Evolutionary conservation across 2,329 filamentous ascomycete genomes (phyloP).

Genomic region (Basipetospora chlamydospora): DNA sequence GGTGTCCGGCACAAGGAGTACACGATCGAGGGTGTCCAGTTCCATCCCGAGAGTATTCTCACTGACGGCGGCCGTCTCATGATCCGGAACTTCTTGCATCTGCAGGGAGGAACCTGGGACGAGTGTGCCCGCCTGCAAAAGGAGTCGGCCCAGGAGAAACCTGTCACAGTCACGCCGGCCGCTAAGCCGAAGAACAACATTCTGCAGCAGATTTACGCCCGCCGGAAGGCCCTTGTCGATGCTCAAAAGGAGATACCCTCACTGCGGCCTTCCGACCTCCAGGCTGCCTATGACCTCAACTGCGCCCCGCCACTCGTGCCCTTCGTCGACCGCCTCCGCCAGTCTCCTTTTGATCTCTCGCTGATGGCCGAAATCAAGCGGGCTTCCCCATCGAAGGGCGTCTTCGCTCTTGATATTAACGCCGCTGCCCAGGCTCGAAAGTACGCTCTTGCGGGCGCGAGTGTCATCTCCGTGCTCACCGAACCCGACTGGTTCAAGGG

Average conservation of each 20-base stretch:
- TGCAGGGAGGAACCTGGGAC: conserved; percentile 84
- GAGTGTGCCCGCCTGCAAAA: conserved; percentile 52
- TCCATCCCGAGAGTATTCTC: conserved; percentile 93
- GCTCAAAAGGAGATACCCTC: conserved; percentile 77
- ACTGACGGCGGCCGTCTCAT: conserved; percentile 78
- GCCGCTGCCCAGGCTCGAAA: conserved; percentile 81
- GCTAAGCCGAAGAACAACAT: conserved; percentile 59
- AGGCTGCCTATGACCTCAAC: conserved; percentile 73
- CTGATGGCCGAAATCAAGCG: conserved; percentile 97
- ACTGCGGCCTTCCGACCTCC: conserved; percentile 66
- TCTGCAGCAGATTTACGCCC: conserved; percentile 77
- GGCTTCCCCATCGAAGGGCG: conserved; percentile 88
- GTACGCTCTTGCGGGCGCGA: conserved; percentile 87
- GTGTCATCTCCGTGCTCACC: conserved; percentile 94
- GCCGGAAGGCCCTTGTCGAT: conserved; percentile 60
- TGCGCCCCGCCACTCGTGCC: conserved; percentile 72
- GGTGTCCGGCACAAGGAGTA: conserved; percentile 87
- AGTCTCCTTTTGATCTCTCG: conserved; percentile 77
- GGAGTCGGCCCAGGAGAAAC: conserved; percentile 17
- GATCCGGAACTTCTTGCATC: conserved; percentile 80
- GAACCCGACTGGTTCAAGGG: conserved; percentile 99
- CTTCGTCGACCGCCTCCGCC: conserved; percentile 63
- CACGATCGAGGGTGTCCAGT: conserved; percentile 90
- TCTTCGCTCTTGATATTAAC: conserved; percentile 76
- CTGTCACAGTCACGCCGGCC: too few species aligned